A percentile compares a stretch with the other conserved stretches of the same genome.
Conservation (phyloP, 331 rosid genomes). For the Rhamnella rubrinervis region DNA sequence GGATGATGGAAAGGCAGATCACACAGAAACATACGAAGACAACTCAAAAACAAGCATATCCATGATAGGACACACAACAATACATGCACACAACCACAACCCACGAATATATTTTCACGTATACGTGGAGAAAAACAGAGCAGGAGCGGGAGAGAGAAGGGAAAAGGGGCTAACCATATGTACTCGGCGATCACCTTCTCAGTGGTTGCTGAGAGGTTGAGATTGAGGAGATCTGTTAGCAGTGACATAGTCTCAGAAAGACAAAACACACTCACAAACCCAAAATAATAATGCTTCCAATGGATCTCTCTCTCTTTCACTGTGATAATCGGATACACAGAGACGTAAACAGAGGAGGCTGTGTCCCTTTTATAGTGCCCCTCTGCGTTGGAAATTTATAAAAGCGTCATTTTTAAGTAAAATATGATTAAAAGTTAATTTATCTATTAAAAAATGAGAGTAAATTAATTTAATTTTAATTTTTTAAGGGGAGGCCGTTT, state of each 20-base stretch:
- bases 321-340: not conserved
- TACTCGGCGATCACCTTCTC: conserved; percentile 88
- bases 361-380: conserved; percentile 30
- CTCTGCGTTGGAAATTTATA: not conserved
- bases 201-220: conserved; percentile 63
- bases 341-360: not conserved
- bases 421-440: no score
- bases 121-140: not conserved
- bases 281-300: not conserved
- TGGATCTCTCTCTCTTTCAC: not conserved
- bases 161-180: conserved; percentile 57
- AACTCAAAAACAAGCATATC: conserved; percentile 4
- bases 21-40: not conserved
- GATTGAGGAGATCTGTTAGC: conserved; percentile 73
- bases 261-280: not conserved
- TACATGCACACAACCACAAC: not conserved
- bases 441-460: no score
- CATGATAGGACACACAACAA: not conserved
- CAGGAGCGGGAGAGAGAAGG: not conserved
- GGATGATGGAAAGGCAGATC: not conserved
- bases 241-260: conserved; percentile 43
- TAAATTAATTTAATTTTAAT: no score
- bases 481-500: no score
- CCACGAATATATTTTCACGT: not conserved
- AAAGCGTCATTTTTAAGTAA: no score